A percentile compares a stretch with the other conserved stretches of the same genome.
These are phyloP conservation scores for Fusarium nelsonii DNA, from an alignment of 2,329 filamentous ascomycete species.

Conservation along the genomic window DNA sequence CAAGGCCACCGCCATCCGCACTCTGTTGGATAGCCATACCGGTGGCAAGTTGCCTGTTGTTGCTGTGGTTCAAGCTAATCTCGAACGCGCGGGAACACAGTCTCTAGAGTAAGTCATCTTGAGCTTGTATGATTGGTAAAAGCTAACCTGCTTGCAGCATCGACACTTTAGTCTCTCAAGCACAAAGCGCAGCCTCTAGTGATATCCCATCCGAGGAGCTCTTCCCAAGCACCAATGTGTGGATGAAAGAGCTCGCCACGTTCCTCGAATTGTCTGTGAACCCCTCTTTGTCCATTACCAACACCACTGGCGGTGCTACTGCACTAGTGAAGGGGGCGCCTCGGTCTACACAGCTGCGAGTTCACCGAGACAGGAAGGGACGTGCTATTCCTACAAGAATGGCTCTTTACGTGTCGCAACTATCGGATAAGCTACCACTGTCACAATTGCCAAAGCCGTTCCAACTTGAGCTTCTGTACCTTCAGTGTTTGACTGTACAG, in stretches of 20 bases:
- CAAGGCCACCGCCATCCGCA: slow-evolving; percentile 58
- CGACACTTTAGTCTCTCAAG: slow-evolving; percentile 65
- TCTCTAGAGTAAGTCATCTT: slow-evolving; percentile 62
- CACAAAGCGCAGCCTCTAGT: slow-evolving; percentile 51
- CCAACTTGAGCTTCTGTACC: slow-evolving; percentile 64
- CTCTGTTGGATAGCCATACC: slow-evolving; percentile 60
- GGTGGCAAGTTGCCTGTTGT: slow-evolving; percentile 60
- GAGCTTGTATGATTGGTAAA: background rate
- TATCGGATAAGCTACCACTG: slow-evolving; percentile 63
- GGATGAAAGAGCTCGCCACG: slow-evolving; percentile 71
- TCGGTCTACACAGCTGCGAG: slow-evolving; percentile 44
- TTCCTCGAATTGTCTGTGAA: slow-evolving; percentile 67
- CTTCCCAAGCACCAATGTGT: slow-evolving; percentile 73
- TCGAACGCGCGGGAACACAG: slow-evolving; percentile 62
- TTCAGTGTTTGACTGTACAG: slow-evolving; percentile 64
- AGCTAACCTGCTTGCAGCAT: slow-evolving; percentile 54
- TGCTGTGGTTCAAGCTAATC: slow-evolving; percentile 66
- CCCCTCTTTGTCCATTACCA: slow-evolving; percentile 79
- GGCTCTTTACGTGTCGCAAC: slow-evolving; percentile 73
- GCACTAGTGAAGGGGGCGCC: slow-evolving; percentile 66
- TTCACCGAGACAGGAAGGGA: slow-evolving; percentile 74
- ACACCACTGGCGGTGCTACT: slow-evolving; percentile 76
- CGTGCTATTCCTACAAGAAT: slow-evolving; percentile 81
- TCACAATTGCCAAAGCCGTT: slow-evolving; percentile 56
- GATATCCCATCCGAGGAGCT: slow-evolving; percentile 59